These are phyloP conservation scores for Calcarisporium arbuscula DNA, from an alignment of 2,329 filamentous ascomycete genomes.

Conservation along the genomic window DNA sequence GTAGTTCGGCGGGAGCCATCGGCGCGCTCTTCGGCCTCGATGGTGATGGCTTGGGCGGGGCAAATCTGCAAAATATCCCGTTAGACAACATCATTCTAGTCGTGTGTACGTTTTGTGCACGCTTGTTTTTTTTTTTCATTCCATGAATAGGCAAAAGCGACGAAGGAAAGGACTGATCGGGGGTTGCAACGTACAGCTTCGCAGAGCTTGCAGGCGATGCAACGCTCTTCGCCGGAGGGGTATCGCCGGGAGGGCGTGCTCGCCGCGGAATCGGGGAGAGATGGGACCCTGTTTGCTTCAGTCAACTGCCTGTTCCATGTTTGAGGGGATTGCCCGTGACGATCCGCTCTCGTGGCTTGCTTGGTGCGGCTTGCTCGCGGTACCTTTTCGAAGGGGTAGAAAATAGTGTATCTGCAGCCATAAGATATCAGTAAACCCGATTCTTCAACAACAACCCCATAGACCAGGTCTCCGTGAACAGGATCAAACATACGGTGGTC, in stretches of 20 bases:
- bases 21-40: slow-evolving; percentile 95
- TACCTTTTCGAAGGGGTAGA: slow-evolving; percentile 96
- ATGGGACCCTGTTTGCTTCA: slow-evolving; percentile 65
- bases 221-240: slow-evolving; percentile 95
- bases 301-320: slow-evolving; percentile 13
- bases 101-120: no score
- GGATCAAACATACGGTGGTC: slow-evolving; percentile 73
- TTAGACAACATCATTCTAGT: not conserved
- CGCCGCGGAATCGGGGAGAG: slow-evolving; percentile 94
- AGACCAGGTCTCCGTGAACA: not conserved
- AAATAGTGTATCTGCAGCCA: slow-evolving; percentile 82
- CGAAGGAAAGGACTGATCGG: not conserved
- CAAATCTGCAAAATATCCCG: slow-evolving; percentile 73
- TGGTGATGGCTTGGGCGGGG: slow-evolving; percentile 96
- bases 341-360: slow-evolving; percentile 1
- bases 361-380: no score
- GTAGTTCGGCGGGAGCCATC: slow-evolving; percentile 94
- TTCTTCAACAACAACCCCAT: not conserved
- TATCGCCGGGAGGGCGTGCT: slow-evolving; percentile 95
- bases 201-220: slow-evolving; percentile 99
- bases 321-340: not conserved
- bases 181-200: slow-evolving; percentile 58
- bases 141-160: no score
- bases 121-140: no score
- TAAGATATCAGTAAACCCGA: no score